phyloP scores from a whole-genome alignment of 177 flowering plant genomes.

The Vitis hybrid region DNA sequence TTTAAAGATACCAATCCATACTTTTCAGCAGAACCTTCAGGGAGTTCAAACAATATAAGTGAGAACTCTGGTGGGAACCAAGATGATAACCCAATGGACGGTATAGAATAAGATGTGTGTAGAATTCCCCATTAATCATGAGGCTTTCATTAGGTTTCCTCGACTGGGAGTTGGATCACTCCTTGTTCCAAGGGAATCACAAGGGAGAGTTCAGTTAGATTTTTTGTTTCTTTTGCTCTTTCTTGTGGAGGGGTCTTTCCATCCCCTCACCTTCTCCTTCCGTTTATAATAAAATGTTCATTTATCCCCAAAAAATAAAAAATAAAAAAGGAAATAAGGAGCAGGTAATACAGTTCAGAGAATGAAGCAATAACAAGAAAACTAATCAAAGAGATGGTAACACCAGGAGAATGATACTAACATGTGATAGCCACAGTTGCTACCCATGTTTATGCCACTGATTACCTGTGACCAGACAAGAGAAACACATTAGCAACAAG shows the following conservation, averaged over 20 bases:
- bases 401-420: constrained; percentile 36
- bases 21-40: background rate
- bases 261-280: background rate
- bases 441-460: constrained; percentile 96
- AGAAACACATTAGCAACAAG: constrained; percentile 9
- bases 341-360: background rate
- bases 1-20: background rate
- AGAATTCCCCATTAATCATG: background rate
- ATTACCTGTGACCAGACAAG: constrained; percentile 55
- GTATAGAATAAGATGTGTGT: background rate
- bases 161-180: background rate
- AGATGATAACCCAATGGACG: background rate
- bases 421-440: constrained; percentile 94
- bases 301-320: background rate
- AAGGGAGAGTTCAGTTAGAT: no score
- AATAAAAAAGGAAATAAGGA: background rate
- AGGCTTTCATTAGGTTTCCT: background rate
- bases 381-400: no score
- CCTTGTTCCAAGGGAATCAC: no score
- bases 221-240: background rate
- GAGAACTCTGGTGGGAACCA: background rate
- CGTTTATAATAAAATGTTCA: background rate
- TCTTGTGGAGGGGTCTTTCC: background rate
- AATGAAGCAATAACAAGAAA: background rate
- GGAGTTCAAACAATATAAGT: background rate